Evolutionary conservation across 148 eudicot species (phyloP).

Genomic region (Dysphania ambrosioides): DNA sequence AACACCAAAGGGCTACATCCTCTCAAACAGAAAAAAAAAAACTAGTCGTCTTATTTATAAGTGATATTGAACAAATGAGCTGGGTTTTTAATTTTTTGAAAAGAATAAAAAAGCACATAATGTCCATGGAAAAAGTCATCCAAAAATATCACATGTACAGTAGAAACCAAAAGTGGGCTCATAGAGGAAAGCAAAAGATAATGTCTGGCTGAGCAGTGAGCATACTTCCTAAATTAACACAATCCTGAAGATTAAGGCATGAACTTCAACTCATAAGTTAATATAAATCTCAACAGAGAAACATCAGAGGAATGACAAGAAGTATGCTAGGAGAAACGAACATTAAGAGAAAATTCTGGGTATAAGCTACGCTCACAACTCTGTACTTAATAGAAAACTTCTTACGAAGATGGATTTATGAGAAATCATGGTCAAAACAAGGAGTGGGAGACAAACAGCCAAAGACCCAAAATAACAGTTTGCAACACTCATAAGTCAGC

Average conservation of each 20-base stretch:
- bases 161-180: not conserved
- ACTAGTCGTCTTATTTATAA: not conserved
- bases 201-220: too few relatives aligned
- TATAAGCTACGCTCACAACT: not conserved
- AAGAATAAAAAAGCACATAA: too few relatives aligned
- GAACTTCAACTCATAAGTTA: not conserved
- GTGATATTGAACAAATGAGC: not conserved
- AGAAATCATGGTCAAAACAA: not conserved
- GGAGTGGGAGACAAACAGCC: not conserved
- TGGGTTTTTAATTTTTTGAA: not conserved
- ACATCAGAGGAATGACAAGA: not conserved
- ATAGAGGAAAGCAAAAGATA: too few relatives aligned
- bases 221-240: too few relatives aligned
- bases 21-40: not conserved
- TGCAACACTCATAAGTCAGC: not conserved
- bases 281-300: not conserved
- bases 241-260: not conserved
- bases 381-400: not conserved
- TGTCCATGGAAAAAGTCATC: too few relatives aligned
- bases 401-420: not conserved
- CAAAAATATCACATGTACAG: too few relatives aligned
- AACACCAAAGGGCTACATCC: not conserved
- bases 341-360: not conserved
- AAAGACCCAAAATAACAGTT: not conserved
- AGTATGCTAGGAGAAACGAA: not conserved